Evolutionary conservation across 495 filamentous ascomycete genomes (phyloP).

Genomic region (Penicillium antarcticum): DNA sequence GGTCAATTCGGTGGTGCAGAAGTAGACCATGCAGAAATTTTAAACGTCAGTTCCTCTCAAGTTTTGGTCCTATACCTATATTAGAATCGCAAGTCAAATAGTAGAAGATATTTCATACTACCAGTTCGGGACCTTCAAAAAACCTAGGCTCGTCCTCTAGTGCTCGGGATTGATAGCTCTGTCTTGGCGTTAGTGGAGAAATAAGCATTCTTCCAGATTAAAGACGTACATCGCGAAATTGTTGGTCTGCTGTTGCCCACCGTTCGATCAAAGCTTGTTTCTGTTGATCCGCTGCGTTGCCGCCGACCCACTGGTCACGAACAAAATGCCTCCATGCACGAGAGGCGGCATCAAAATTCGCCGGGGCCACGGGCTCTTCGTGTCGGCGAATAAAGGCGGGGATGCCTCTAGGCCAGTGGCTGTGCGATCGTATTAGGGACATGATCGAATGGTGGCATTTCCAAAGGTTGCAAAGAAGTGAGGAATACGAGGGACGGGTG

Average conservation of each 20-base stretch:
- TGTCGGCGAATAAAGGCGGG: constrained; percentile 11
- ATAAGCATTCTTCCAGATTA: background rate
- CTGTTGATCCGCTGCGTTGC: constrained; percentile 9
- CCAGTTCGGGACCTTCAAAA: constrained; percentile 1
- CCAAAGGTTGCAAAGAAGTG: background rate
- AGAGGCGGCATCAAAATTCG: constrained; percentile 2
- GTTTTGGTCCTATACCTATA: background rate
- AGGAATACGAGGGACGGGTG: background rate
- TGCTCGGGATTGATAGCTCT: constrained; percentile 14
- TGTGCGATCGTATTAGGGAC: background rate
- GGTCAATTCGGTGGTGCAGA: constrained; percentile 4
- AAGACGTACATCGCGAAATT: constrained; percentile 11
- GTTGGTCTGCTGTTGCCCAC: constrained; percentile 15
- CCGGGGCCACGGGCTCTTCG: constrained; percentile 3
- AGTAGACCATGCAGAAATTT: constrained; percentile 4
- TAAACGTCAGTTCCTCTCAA: background rate
- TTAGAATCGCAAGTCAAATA: background rate
- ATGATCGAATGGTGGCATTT: background rate
- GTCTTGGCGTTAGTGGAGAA: background rate
- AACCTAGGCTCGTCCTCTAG: constrained; percentile 7
- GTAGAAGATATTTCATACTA: background rate
- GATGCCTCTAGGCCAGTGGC: constrained; percentile 1
- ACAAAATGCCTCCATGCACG: constrained; percentile 14
- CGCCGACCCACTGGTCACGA: constrained; percentile 9
- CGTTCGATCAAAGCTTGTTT: constrained; percentile 9